These are phyloP conservation scores for Triticum dicoccoides DNA, from an alignment of 176 grass and related monocot genomes.

Conservation along the genomic window DNA sequence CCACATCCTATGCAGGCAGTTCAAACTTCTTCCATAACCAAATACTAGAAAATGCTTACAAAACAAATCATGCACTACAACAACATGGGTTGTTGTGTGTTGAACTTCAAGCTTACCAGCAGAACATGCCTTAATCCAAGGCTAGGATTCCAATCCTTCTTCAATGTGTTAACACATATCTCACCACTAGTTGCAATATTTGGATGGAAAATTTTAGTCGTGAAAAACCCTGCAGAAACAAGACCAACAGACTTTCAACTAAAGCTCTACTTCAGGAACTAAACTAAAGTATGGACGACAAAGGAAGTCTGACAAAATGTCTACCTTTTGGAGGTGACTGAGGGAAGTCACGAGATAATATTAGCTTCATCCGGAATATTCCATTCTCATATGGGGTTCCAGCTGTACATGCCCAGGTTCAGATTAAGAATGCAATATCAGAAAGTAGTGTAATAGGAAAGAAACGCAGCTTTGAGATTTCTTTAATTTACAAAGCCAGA, in stretches of 20 bases:
- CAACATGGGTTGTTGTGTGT: not conserved
- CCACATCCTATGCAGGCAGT: not conserved
- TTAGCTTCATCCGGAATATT: slow-evolving; percentile 85
- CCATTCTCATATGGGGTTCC: slow-evolving; percentile 97
- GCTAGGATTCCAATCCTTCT: slow-evolving; percentile 97
- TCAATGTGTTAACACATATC: slow-evolving; percentile 98
- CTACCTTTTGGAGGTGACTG: slow-evolving; percentile 71
- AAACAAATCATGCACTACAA: not conserved
- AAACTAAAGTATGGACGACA: not conserved
- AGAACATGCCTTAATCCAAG: slow-evolving; percentile 97
- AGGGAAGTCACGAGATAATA: slow-evolving; percentile 82
- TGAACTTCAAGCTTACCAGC: slow-evolving; percentile 49
- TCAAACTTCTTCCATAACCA: not conserved
- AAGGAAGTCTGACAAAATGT: not conserved
- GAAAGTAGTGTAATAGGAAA: not conserved
- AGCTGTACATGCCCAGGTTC: slow-evolving; percentile 35
- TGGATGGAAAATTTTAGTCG: slow-evolving; percentile 94
- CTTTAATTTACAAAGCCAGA: not conserved
- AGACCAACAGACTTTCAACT: not conserved
- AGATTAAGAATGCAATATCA: not conserved
- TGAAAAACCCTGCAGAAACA: slow-evolving; percentile 68
- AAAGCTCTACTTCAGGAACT: slow-evolving; percentile 11
- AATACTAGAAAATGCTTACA: not conserved
- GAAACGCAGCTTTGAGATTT: not conserved
- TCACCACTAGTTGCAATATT: slow-evolving; percentile 94